Evolutionary conservation across 805 yeast species (phyloP), one percentile per base, ranked within the genome.

Genomic region (Kodamaea lidongshanica): DNA sequence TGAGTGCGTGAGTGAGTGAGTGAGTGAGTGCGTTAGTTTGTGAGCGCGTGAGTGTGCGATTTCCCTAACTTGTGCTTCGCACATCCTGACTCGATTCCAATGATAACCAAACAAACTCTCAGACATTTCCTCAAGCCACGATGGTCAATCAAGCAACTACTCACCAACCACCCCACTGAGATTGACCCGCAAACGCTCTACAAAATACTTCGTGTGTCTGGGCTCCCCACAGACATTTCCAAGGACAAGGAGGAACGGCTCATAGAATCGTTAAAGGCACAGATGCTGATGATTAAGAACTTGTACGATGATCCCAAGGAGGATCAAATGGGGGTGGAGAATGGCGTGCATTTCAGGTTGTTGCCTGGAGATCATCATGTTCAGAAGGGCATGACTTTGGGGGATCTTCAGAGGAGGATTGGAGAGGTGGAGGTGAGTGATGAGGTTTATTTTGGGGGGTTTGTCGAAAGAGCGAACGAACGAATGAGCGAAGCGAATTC

Each of bases 261-360:
- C 23, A 50, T 55, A 9, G 25, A 33, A 0, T 58, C 64, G 1
- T 45, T 76, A 27, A 54, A 56, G 21, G 64, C 65, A 11, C 82
- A 77, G 38, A 54, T 76, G 14, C 48, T 53, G n/a, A 71, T 77
- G 37, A 60, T 75, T 12, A 52, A 67, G 32, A 64, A 66, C 25
- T 49, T 77, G 26, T 67, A 66, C 30, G 50, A 48, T 8, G 44
- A 35, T 3, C 29, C 40, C 16, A 37, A 33, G 13, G 39, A 36
- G 12, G 34, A 34, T 5, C 23, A 19, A 4, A 29, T 30, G 7
- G 32, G 27, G 8, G 45, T 39, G 19, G 23, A 20, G n/a, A 34
- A 33, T 21, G 47, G 42, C 31, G 25, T 37, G 12, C 42, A 49
- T 6, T 64, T 64, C 41, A 46, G 70, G 25, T 46, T 64, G 16